Base-by-base conservation (phyloP, 2,329 filamentous ascomycete genomes). In the Onygenales sp. region DNA sequence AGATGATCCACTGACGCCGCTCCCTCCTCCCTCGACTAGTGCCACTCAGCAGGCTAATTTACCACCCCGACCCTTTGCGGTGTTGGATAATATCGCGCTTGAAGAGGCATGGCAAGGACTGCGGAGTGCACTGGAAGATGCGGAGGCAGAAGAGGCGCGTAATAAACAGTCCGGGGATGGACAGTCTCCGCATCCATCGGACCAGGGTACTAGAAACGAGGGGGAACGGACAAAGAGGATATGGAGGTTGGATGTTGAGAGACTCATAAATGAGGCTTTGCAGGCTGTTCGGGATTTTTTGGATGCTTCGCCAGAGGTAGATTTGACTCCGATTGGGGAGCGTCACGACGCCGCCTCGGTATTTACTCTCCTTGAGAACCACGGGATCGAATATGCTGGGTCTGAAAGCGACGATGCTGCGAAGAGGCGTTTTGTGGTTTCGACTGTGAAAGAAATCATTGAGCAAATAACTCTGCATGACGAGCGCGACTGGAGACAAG, bases 1-100 rank as follows among this genome's bases (percentile, higher is more conserved):
- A 64, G 90, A 95, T 63, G 90, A 95, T 63, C 88, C 88, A 27
- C 77, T 95, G n/a, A 88, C 86, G 8, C 80, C 85, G 68, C 77
- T 71, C 64, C 82, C 67, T 66, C 80, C 64, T 62, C 78, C 67
- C 57, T 76, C 66, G 71, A 84, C 70, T 53, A 68, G 65, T 49
- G 65, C 77, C 11, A 78, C 74, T 53, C 68, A 77, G 52, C 68
- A 77, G 52, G 69, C 76, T 36, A 84, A 79, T 61, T 77, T 79
- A 37, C 80, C 83, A 46, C 81, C 89, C 7, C 82, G 87, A 43
- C 88, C 90, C 0, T 95, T 95, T 68, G 86, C 87, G 0, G 77
- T 77, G 4, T 83, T 82, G 54, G 90, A 95, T 70, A 94, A 92
- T 59, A 82, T 84, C 59, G 83, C 85, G 2, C 75, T 95, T 10